These are phyloP conservation scores for Botrytis pseudocinerea DNA, from an alignment of 2,329 filamentous ascomycete species.

Conservation along the genomic window DNA sequence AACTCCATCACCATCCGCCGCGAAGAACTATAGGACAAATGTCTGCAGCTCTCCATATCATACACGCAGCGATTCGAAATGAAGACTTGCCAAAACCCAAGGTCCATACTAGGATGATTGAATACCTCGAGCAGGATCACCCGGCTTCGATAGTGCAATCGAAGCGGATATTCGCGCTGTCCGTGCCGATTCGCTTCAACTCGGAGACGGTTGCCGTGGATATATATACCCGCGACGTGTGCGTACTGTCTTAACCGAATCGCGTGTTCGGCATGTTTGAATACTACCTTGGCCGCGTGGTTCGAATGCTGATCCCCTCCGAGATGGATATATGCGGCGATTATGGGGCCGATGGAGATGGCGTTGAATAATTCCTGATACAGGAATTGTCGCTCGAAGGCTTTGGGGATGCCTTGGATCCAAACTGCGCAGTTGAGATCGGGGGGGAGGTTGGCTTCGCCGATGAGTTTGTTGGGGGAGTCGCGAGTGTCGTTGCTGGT, in stretches of 20 bases:
- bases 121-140: background rate
- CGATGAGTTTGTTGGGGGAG: rapidly evolving
- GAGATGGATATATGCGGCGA: background rate
- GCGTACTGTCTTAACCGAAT: background rate
- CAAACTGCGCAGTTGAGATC: background rate
- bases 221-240: rapidly evolving
- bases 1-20: background rate
- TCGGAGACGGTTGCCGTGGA: background rate
- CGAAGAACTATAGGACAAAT: background rate
- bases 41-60: background rate
- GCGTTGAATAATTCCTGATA: background rate
- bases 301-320: rapidly evolving
- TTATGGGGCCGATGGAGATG: background rate
- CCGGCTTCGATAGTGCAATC: background rate
- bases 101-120: background rate
- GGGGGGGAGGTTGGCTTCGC: background rate
- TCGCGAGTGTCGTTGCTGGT: rapidly evolving
- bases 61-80: background rate
- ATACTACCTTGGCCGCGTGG: background rate
- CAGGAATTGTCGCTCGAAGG: background rate
- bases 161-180: background rate
- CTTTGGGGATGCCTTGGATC: background rate
- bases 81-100: background rate
- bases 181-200: background rate
- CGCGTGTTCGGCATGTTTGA: background rate